These are phyloP conservation scores for Cadophora malorum DNA, from an alignment of 2,329 filamentous ascomycete species.

Conservation along the genomic window DNA sequence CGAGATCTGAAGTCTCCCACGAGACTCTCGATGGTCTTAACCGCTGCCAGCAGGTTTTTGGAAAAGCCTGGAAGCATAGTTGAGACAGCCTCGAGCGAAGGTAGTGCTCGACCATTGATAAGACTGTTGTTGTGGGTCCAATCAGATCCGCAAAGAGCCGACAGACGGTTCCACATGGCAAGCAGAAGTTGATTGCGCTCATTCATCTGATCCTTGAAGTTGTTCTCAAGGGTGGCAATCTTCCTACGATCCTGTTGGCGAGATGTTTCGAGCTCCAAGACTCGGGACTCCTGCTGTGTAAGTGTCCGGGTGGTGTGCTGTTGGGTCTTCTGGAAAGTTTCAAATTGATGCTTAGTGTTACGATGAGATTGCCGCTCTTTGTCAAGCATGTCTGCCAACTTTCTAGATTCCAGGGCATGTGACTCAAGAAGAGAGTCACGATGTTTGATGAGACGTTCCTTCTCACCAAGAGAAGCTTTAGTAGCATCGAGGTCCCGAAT, in stretches of 20 bases:
- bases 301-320: constrained; percentile 87
- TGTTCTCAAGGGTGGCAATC: constrained; percentile 74
- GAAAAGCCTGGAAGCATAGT: constrained; percentile 88
- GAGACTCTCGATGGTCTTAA: constrained; percentile 85
- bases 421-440: constrained; percentile 88
- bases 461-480: constrained; percentile 82
- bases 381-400: constrained; percentile 85
- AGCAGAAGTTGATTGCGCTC: constrained; percentile 91
- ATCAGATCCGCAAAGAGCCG: constrained; percentile 83
- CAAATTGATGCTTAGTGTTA: constrained; percentile 85
- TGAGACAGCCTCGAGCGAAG: constrained; percentile 83
- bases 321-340: constrained; percentile 86
- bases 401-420: constrained; percentile 84
- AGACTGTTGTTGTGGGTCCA: constrained; percentile 91
- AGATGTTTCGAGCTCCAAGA: constrained; percentile 83
- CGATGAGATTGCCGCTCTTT: constrained; percentile 87
- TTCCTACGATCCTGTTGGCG: constrained; percentile 80
- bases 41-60: constrained; percentile 84
- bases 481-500: constrained; percentile 81
- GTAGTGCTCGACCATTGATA: constrained; percentile 83
- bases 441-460: constrained; percentile 87
- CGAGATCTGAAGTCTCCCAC: constrained; percentile 79
- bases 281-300: constrained; percentile 81
- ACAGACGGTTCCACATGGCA: constrained; percentile 88
- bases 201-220: constrained; percentile 83